These are phyloP conservation scores for Catharanthus roseus DNA, from an alignment of 257 asterid species.

Conservation along the genomic window DNA sequence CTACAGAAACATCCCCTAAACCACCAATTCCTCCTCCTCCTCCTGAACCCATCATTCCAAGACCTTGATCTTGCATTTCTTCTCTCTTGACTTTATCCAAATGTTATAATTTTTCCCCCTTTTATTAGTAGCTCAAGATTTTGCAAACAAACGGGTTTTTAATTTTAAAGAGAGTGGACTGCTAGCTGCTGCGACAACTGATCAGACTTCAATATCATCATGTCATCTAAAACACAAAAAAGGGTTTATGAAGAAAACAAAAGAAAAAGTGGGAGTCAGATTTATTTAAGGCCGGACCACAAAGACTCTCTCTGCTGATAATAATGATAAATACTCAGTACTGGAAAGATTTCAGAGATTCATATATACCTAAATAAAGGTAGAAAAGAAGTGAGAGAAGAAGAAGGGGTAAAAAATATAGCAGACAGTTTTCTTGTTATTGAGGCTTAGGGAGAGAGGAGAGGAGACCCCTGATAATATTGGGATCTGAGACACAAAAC, in stretches of 20 bases:
- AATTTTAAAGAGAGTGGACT: background rate
- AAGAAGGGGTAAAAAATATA: constrained; percentile 12
- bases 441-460: constrained; percentile 10
- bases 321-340: background rate
- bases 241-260: constrained; percentile 27
- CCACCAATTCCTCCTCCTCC: constrained; percentile 22
- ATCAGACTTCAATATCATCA: background rate
- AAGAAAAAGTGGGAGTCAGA: constrained; percentile 16
- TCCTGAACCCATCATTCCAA: constrained; percentile 31
- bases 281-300: constrained; percentile 27
- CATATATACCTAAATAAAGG: background rate
- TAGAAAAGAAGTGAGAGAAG: background rate
- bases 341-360: constrained; percentile 18
- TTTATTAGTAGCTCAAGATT: background rate
- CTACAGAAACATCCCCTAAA: constrained; percentile 27
- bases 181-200: too few species aligned
- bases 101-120: background rate
- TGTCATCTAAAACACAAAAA: constrained; percentile 13
- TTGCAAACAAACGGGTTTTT: background rate
- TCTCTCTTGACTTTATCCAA: background rate
- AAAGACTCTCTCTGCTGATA: constrained; percentile 8
- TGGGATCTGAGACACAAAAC: constrained; percentile 66
- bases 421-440: constrained; percentile 25
- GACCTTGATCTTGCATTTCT: constrained; percentile 38
- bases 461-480: constrained; percentile 25